Evolutionary conservation across 2,329 filamentous ascomycete genomes (phyloP), one percentile per base, ranked within the genome.

Genomic region (Cladosporium sp.): DNA sequence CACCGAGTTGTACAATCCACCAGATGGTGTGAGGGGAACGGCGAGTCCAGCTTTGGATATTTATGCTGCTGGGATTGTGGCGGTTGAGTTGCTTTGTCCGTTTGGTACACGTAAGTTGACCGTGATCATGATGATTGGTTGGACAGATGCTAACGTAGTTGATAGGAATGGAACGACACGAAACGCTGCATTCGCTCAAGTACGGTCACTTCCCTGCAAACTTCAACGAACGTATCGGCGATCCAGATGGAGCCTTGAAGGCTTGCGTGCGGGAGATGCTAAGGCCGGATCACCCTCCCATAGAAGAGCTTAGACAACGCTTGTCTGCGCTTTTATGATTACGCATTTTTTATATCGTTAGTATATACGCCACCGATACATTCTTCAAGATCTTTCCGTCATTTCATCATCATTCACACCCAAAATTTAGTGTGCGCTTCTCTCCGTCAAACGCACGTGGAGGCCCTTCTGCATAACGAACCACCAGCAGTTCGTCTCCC

Each of bases 1-100:
- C 0, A 89, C 88, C 0, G 83, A 86, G 65, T 84, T 88, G 66
- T 89, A 90, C 69, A 83, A 85, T 5, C 88, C 87, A 2, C 80
- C 82, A 2, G 72, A 73, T 6, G 67, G 69, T 56, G 71, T 46
- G 34, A 21, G 67, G 8, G 56, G 62, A 34, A 67, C 67, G 79
- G 48, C 83, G 80, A 70, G 82, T 84, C 66, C 70, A 26, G 86
- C 85, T 63, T 75, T 88, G 1, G 88, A 90, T 67, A 79, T 89
- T 0, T 89, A 85, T 70, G 84, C 86, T 0, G 76, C 89, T 1
- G 88, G 87, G 0, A 82, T 89, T 13, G 85, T 89, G 32, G 77
- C 86, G 0, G 86, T 89, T 51, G 88, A 91, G 73, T 78, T 90
- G 54, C 69, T 89, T 0, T 85, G 83, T 67, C 79, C 76, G 5